Evolutionary conservation across 2,329 filamentous ascomycete genomes (phyloP), one percentile per base, ranked within the genome.

Genomic region (Arthroderma sp.): DNA sequence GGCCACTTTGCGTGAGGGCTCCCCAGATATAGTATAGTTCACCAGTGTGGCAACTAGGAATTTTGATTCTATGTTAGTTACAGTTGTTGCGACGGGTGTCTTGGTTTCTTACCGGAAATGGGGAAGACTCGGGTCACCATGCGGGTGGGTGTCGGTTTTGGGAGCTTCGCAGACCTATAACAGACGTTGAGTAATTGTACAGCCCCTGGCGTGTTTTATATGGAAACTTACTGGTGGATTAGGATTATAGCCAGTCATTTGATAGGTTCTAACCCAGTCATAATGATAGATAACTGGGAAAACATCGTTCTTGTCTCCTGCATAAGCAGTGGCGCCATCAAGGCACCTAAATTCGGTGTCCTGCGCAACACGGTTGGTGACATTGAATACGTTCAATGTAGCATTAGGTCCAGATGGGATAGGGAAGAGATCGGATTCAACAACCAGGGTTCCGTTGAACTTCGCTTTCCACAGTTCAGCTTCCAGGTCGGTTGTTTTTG

Each of bases 301-400:
- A 15, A 43, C 29, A 6, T n/a, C 6, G 31, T 43, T 43, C 27
- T 43, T 36, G 30, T n/a, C 22, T 3, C 29, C 40, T 7, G 40
- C 40, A 53, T 69, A 71, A 6, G 70, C 70, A 2, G 74, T 77
- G 2, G 74, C 73, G 54, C 77, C 68, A 56, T 75, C 72, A 40
- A 73, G 59, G 56, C 75, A 79, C 44, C 74, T 69, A 63, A 34
- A 34, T 34, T 34, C 32, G 11, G 32, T 11, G 32, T 34, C 32
- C 8, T 8, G 8, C 8, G 32, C 11, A 9, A 34, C 32, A 9
- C 32, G 8, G 2, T 11, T 11, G 8, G 32, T 34, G 11, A 34
- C 32, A 34, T 34, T 34, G 32, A 34, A 34, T 8, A 34, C 3
- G 11, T 34, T 34, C 32, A 8, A 34, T 8, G 32, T 34, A 11